phyloP scores from a whole-genome alignment of 352 stramenopile genomes.

The Lagenidium sp. region DNA sequence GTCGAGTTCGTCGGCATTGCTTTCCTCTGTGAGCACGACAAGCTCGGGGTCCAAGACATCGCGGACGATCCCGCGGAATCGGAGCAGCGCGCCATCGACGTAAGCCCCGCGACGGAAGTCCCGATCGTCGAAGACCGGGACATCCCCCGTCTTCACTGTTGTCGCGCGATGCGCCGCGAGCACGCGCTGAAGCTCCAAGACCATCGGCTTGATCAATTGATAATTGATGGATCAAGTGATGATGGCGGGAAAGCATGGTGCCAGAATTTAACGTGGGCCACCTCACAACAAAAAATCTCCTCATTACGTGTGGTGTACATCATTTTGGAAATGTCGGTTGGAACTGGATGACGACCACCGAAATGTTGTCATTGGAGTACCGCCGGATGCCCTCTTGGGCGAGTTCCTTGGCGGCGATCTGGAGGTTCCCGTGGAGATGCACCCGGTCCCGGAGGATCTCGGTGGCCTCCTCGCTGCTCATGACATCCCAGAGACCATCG shows the following conservation, averaged over 20 bases:
- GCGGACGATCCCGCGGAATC: slow-evolving; percentile 58
- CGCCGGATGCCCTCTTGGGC: slow-evolving; percentile 60
- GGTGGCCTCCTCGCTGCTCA: slow-evolving; percentile 54
- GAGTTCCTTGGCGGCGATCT: slow-evolving; percentile 58
- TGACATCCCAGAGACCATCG: slow-evolving; percentile 80
- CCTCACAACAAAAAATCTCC: no score
- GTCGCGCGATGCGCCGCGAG: not conserved
- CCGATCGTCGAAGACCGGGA: slow-evolving; percentile 39
- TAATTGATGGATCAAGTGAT: no score
- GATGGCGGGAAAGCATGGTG: no score
- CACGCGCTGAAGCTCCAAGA: no score
- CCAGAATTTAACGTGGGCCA: no score
- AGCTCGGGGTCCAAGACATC: slow-evolving; percentile 71
- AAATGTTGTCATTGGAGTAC: slow-evolving; percentile 80
- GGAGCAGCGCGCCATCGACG: slow-evolving; percentile 38
- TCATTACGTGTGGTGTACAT: no score
- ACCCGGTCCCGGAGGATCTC: slow-evolving; percentile 44
- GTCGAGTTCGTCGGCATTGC: not conserved
- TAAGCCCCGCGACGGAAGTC: slow-evolving; percentile 38
- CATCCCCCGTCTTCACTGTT: not conserved
- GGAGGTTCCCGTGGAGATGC: slow-evolving; percentile 34
- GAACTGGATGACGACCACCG: slow-evolving; percentile 29
- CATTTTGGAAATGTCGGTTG: no score
- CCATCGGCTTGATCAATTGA: no score
- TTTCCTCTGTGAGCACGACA: slow-evolving; percentile 25